These are phyloP conservation scores for Phylloporus sp. DNA, from an alignment of 768 basidiomycete genomes.

Conservation along the genomic window DNA sequence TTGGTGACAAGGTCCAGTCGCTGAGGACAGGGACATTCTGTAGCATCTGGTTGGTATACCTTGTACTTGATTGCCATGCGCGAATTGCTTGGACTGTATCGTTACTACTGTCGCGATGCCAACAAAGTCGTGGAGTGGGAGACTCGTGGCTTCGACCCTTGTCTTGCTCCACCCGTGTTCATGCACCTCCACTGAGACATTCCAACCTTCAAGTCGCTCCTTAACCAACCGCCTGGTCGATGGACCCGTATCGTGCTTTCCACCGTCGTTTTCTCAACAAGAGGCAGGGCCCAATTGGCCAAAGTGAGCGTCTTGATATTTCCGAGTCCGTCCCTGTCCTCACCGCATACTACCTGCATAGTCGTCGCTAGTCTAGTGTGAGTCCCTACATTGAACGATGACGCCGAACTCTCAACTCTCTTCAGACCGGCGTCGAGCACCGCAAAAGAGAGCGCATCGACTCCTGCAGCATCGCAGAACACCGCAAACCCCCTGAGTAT, in stretches of 20 bases:
- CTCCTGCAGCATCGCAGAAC: slow-evolving; percentile 1
- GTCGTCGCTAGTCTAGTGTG: slow-evolving; percentile 21
- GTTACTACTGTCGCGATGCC: slow-evolving; percentile 28
- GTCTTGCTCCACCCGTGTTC: too few species aligned
- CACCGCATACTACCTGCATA: slow-evolving; percentile 1
- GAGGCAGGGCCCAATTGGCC: slow-evolving; percentile 28
- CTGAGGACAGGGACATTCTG: slow-evolving; percentile 14
- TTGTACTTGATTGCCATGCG: slow-evolving; percentile 4
- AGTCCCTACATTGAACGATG: slow-evolving; percentile 3
- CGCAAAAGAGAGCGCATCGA: not conserved
- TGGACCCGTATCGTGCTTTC: slow-evolving; percentile 17
- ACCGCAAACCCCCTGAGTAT: not conserved
- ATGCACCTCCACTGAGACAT: slow-evolving; percentile 5
- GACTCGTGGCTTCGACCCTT: too few species aligned
- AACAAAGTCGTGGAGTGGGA: slow-evolving; percentile 21
- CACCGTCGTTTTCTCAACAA: slow-evolving; percentile 17
- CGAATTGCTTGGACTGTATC: slow-evolving; percentile 1
- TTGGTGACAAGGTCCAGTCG: slow-evolving; percentile 31
- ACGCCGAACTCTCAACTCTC: not conserved
- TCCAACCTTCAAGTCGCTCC: slow-evolving; percentile 10
- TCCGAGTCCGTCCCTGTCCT: not conserved
- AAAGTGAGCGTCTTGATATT: slow-evolving; percentile 21
- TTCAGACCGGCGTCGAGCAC: slow-evolving; percentile 10
- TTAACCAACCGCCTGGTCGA: slow-evolving; percentile 13
- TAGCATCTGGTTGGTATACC: slow-evolving; percentile 9